Evolutionary conservation across 1,139 yeast genomes (phyloP).

Genomic region (Magnusiomyces tetraspermus): DNA sequence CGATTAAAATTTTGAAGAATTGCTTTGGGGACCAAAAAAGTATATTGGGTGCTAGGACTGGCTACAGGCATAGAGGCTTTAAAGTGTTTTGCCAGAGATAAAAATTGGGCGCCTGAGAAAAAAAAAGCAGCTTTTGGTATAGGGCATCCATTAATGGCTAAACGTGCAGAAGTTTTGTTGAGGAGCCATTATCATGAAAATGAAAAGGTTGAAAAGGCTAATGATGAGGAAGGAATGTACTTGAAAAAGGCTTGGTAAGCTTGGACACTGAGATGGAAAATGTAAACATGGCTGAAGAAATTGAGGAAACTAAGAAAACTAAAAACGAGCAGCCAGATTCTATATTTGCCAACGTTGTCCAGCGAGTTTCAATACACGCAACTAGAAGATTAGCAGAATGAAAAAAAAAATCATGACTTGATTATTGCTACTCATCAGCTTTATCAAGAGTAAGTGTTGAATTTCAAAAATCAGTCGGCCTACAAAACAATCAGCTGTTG

Average conservation of each 20-base stretch:
- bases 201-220: background rate
- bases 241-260: background rate
- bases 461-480: conserved; percentile 69
- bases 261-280: no score
- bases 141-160: conserved; percentile 68
- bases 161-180: conserved; percentile 65
- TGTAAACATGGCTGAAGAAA: no score
- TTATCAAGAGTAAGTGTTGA: conserved; percentile 41
- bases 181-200: conserved; percentile 44
- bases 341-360: background rate
- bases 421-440: conserved; percentile 82
- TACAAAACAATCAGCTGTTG: conserved; percentile 51
- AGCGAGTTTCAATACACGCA: conserved; percentile 1
- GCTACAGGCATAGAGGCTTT: conserved; percentile 86
- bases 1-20: background rate
- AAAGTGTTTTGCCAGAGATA: conserved; percentile 55
- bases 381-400: background rate
- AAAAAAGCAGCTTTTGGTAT: conserved; percentile 69
- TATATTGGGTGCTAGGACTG: conserved; percentile 79
- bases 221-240: background rate
- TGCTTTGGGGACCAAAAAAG: conserved; percentile 51
- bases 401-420: conserved; percentile 56
- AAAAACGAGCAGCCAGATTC: no score
- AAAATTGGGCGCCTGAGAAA: conserved; percentile 45
- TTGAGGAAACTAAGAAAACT: conserved; percentile 20